Evolutionary conservation across 1,139 yeast species (phyloP), one percentile per base, ranked within the genome.

Genomic region (Spencermartinsiella ligniputridi): DNA sequence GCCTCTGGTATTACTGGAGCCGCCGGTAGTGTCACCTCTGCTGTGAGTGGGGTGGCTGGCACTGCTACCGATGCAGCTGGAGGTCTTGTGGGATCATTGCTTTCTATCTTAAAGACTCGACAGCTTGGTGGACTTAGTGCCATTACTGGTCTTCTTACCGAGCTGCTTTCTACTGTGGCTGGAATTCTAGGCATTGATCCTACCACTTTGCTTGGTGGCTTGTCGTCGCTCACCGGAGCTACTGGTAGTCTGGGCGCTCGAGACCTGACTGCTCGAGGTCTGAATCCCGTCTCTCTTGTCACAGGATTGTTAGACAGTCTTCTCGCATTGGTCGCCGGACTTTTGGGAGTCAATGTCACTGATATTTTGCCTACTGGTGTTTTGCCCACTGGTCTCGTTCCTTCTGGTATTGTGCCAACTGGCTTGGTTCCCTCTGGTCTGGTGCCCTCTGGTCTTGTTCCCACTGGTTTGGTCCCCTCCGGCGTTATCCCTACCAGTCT

Each of bases 401-500:
- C 38, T 18, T 9, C 15, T 19, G 38, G 38, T 9, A 20, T 35
- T 13, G 13, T 35, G 9, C 38, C 38, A 9, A 6, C 38, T 11
- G 38, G 38, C 9, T 9, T 35, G 9, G 11, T 35, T 17, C 38
- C 38, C 16, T 13, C 27, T 9, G 38, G 38, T 5, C 11, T 35
- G 18, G 27, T 35, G 6, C 38, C 38, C 13, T 19, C 38, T 17
- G 38, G 38, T 3, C n/a, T 35, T 17, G 24, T 35, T 11, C 38
- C 38, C 11, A 13, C 36, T 6, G 32, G 32, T 4, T 18, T 33
- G 6, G 32, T 27, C 13, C 38, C 38, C 20, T 13, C 24, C 6
- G 38, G 38, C 12, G 11, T 20, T 9, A 11, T 35, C 20, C 27
- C 38, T 11, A 8, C 38, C 3, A 27, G 38, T 8, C 11, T 35